Base-by-base conservation (phyloP, 768 basidiomycete genomes). In the Leccinum pellstonianum region DNA sequence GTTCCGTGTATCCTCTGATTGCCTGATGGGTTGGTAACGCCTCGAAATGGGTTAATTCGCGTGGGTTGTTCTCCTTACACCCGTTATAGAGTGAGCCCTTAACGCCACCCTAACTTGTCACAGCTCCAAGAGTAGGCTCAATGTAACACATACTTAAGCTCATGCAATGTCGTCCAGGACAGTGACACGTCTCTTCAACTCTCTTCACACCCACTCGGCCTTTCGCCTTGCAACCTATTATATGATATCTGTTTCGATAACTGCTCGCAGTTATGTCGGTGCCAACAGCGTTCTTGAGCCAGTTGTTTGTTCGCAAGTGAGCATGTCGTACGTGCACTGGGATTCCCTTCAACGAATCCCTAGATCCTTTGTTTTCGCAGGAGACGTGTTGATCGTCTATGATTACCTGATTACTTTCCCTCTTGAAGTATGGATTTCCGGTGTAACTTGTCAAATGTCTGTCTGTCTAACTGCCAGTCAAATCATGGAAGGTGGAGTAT, bases 381-480 rank as follows among this genome's bases (percentile, higher is more conserved):
- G 62, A 1, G 21, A 14, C 1, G 29, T 41, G 47, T 41, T 65
- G 38, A 56, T 65, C 7, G 1, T 58, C 6, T 58, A 60, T 25
- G 64, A 65, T 52, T 58, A 60, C 50, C 6, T 61, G 25, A 49
- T 65, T 11, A 65, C 64, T 3, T 31, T 65, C n/a, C 31, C 56
- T 11, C 51, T 48, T 21, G 62, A 65, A 21, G 64, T 60, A 60
- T 23, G 58, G 50, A 33, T 31, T 11, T 19, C 14, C 15, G 10
- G 15, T 17, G 9, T 19, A 33, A 9, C 47, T 52, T 0, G 10
- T 33, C 29, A n/a, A 19, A 4, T 52, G 25, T 11, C 3, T 9
- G 1, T 25, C 38, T 52, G 31, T 33, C 31, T 33, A 9, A 33
- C 5, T 5, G 6, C 10, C 51, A 4, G 29, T 27, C 8, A 10